Evolutionary conservation across 495 filamentous ascomycete species (phyloP).

Genomic region (Astrothelium subdiscretum): DNA sequence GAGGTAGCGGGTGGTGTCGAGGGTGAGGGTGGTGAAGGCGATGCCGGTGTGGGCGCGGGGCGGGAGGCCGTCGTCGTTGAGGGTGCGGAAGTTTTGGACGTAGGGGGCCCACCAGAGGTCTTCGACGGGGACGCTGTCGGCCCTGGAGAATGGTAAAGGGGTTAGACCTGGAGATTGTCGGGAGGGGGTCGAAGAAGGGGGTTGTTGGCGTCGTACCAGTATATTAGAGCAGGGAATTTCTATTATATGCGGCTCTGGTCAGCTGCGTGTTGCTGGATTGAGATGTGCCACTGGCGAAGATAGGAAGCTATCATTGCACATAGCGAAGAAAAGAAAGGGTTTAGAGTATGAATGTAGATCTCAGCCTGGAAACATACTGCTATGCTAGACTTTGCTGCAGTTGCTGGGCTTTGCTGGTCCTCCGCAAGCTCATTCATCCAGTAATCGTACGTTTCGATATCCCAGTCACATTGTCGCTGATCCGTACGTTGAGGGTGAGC

Average conservation of each 20-base stretch:
- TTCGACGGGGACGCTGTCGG: slow-evolving; percentile 4
- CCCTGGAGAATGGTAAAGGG: not conserved
- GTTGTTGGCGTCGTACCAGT: not conserved
- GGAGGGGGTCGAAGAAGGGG: not conserved
- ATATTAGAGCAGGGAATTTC: not conserved
- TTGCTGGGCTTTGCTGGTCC: slow-evolving; percentile 8
- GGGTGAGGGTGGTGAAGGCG: slow-evolving; percentile 15
- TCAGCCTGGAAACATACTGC: not conserved
- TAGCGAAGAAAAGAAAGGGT: no score
- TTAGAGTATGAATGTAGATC: not conserved
- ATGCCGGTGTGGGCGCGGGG: slow-evolving; percentile 8
- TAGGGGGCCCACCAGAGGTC: slow-evolving; percentile 23
- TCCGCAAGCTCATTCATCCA: slow-evolving; percentile 22
- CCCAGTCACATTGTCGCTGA: slow-evolving; percentile 24
- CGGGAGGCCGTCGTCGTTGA: slow-evolving; percentile 7
- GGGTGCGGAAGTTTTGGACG: slow-evolving; percentile 17
- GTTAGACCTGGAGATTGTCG: not conserved
- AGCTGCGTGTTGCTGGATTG: not conserved
- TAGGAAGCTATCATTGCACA: no score
- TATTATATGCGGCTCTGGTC: not conserved
- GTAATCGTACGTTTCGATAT: slow-evolving; percentile 25
- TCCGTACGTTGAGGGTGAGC: slow-evolving; percentile 24
- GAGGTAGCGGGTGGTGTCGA: slow-evolving; percentile 27
- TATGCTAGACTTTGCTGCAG: slow-evolving; percentile 6
- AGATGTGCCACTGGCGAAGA: no score